Evolutionary conservation across 164 flowering plant species (phyloP).

Genomic region (Magnolia changhungtana): DNA sequence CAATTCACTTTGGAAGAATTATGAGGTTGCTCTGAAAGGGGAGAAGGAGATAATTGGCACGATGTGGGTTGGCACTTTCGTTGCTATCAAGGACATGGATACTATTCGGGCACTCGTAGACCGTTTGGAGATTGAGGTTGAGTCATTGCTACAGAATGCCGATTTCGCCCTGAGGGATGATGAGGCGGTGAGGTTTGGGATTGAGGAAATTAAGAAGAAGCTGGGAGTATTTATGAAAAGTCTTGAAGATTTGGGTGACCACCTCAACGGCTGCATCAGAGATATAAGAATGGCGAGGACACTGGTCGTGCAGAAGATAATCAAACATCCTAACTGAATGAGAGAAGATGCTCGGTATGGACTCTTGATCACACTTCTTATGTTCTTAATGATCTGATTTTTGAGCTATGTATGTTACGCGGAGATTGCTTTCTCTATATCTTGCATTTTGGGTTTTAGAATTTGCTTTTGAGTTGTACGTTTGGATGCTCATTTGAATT

Average conservation of each 20-base stretch:
- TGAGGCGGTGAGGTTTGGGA: conserved; percentile 51
- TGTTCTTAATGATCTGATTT: neutral
- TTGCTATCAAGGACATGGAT: conserved; percentile 68
- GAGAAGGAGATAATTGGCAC: conserved; percentile 52
- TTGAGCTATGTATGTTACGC: neutral
- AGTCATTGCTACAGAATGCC: conserved; percentile 47
- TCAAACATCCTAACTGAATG: conserved; percentile 44
- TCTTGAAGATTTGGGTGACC: conserved; percentile 52
- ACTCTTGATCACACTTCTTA: neutral
- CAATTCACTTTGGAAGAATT: conserved; percentile 60
- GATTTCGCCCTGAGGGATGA: conserved; percentile 52
- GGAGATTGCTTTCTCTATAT: neutral
- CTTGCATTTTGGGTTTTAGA: neutral
- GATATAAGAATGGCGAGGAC: conserved; percentile 62
- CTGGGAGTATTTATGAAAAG: conserved; percentile 47
- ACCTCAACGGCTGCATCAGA: conserved; percentile 56
- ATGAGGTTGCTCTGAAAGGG: conserved; percentile 50
- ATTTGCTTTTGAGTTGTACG: neutral
- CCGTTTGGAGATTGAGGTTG: conserved; percentile 47
- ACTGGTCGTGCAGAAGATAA: conserved; percentile 61
- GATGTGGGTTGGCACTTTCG: conserved; percentile 51
- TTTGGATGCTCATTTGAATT: neutral
- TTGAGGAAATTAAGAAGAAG: conserved; percentile 74
- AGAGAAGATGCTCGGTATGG: conserved; percentile 8
- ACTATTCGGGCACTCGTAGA: conserved; percentile 55